Evolutionary conservation across 148 eudicot species (phyloP).

Genomic region (Fagopyrum esculentum): DNA sequence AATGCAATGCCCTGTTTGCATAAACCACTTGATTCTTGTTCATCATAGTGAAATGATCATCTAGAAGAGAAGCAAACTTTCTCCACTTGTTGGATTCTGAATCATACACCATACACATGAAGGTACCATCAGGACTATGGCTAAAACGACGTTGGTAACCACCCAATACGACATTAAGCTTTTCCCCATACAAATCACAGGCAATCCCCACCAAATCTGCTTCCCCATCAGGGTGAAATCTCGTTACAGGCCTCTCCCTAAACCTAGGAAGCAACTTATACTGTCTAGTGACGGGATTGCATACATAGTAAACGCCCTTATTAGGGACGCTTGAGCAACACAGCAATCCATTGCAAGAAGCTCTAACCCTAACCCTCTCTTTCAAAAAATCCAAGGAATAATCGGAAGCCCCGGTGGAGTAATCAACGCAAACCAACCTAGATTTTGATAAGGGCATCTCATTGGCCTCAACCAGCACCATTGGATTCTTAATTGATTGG

Average conservation of each 20-base stretch:
- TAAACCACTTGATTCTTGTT: constrained; percentile 84
- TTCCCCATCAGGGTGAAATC: constrained; percentile 86
- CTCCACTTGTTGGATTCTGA: constrained; percentile 75
- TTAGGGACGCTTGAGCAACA: constrained; percentile 86
- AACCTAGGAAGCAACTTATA: constrained; percentile 59
- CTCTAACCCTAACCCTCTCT: constrained; percentile 79
- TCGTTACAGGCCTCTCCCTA: constrained; percentile 68
- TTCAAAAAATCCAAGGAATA: constrained; percentile 59
- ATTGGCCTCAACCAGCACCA: constrained; percentile 59
- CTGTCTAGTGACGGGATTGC: constrained; percentile 79
- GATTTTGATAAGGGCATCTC: constrained; percentile 55
- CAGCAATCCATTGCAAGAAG: constrained; percentile 87
- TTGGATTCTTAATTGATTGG: constrained; percentile 45
- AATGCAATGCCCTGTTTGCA: constrained; percentile 57
- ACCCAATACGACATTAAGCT: constrained; percentile 73
- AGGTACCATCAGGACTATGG: constrained; percentile 63
- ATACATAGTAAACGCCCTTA: constrained; percentile 87
- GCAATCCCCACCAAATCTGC: constrained; percentile 82
- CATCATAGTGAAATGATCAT: constrained; percentile 79
- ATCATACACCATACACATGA: constrained; percentile 61
- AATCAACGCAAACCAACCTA: constrained; percentile 65
- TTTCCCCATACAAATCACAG: constrained; percentile 37
- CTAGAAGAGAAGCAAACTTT: constrained; percentile 60
- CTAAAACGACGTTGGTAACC: constrained; percentile 82
- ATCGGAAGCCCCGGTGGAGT: constrained; percentile 57